Evolutionary conservation across 1,284 basidiomycete species (phyloP).

Genomic region (Fomitiporia mediterranea): DNA sequence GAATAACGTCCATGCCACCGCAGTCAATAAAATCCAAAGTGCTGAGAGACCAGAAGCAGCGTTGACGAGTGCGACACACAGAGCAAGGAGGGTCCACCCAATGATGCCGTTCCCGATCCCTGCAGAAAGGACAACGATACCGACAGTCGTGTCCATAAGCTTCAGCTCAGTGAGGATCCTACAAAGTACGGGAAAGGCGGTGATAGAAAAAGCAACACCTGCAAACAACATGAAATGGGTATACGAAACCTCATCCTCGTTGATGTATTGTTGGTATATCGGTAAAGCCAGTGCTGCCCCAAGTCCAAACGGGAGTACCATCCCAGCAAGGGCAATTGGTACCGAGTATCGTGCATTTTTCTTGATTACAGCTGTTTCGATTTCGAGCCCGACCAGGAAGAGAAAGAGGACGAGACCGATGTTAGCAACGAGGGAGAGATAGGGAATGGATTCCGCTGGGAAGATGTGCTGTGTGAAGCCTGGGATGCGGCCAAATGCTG

Average conservation of each 20-base stretch:
- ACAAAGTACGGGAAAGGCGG: constrained; percentile 92
- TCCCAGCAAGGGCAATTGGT: constrained; percentile 56
- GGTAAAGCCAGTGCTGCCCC: constrained; percentile 81
- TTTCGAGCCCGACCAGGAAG: constrained; percentile 89
- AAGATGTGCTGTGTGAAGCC: constrained; percentile 84
- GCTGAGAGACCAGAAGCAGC: constrained; percentile 71
- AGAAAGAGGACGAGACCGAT: constrained; percentile 92
- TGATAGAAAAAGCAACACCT: constrained; percentile 89
- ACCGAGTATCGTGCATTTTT: constrained; percentile 52
- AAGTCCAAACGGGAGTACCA: constrained; percentile 78
- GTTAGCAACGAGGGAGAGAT: constrained; percentile 85
- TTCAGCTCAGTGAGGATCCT: constrained; percentile 80
- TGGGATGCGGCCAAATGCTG: constrained; percentile 70
- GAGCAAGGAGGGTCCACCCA: constrained; percentile 73
- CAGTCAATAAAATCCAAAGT: constrained; percentile 77
- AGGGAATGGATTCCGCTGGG: constrained; percentile 65
- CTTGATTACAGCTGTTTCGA: constrained; percentile 76
- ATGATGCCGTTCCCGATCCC: constrained; percentile 90
- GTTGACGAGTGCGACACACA: constrained; percentile 89
- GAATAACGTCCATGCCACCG: constrained; percentile 78
- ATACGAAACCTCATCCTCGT: constrained; percentile 54
- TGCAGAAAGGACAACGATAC: constrained; percentile 88
- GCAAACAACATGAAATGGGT: constrained; percentile 94
- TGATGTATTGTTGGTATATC: constrained; percentile 79
- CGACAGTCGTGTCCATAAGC: constrained; percentile 89